phyloP scores from a whole-genome alignment of 176 grass and related monocot genomes.

The Phoenix roebelenii region DNA sequence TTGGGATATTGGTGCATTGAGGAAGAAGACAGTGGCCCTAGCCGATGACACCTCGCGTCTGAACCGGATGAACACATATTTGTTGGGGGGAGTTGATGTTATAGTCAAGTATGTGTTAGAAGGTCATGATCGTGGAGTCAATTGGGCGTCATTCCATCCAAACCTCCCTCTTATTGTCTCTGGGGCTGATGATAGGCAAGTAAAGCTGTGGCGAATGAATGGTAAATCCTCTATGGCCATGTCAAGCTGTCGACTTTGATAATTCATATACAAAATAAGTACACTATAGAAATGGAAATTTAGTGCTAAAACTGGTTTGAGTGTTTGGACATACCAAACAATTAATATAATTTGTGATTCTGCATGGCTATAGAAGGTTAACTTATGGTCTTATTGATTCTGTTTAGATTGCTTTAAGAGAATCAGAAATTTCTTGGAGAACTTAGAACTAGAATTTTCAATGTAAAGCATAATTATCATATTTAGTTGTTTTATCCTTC shows the following conservation, averaged over 20 bases:
- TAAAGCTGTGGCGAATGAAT: slow-evolving; percentile 87
- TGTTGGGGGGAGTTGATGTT: slow-evolving; percentile 75
- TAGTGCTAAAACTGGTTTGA: too few relatives aligned
- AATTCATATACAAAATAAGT: not conserved
- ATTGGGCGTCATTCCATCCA: slow-evolving; percentile 84
- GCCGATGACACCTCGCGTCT: slow-evolving; percentile 59
- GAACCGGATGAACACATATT: slow-evolving; percentile 77
- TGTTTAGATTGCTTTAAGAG: too few relatives aligned
- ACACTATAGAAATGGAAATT: too few relatives aligned
- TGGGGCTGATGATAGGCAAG: slow-evolving; percentile 85
- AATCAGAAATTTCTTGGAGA: too few relatives aligned
- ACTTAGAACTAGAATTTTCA: too few relatives aligned
- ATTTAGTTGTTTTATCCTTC: too few relatives aligned
- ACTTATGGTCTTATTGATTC: too few relatives aligned
- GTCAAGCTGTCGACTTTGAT: too few relatives aligned
- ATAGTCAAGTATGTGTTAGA: slow-evolving; percentile 86
- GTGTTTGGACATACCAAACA: too few relatives aligned
- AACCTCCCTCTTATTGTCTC: slow-evolving; percentile 71
- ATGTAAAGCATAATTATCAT: too few relatives aligned
- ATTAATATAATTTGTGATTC: too few relatives aligned
- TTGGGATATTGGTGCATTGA: slow-evolving; percentile 70
- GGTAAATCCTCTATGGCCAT: slow-evolving; percentile 29
- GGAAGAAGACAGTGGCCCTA: slow-evolving; percentile 58
- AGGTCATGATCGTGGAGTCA: slow-evolving; percentile 84
- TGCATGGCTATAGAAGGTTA: too few relatives aligned